These are phyloP conservation scores for apple (Malus domestica) DNA, from an alignment of 306 rosid species.

Conservation along the genomic window ASM211411v1 NC_041790.1:19483001-19483500, in stretches of 20 bases:
- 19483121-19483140: neutral
- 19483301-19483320: neutral
- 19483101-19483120: no score
- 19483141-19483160: neutral
- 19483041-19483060: neutral
- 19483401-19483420: no score
- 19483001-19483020: no score
- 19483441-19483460: neutral
- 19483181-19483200: neutral
- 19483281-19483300: neutral
- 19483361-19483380: fast-evolving
- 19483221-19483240: neutral
- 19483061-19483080: neutral
- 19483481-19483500: neutral
- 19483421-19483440: no score
- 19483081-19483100: no score
- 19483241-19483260: neutral
- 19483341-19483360: neutral
- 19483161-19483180: no score
- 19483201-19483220: neutral
- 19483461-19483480: neutral
- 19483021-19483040: no score
- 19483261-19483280: neutral
- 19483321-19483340: neutral
- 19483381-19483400: no score